Evolutionary conservation across 805 yeast genomes (phyloP).

Genomic region (Kodamaea jinghongensis): DNA sequence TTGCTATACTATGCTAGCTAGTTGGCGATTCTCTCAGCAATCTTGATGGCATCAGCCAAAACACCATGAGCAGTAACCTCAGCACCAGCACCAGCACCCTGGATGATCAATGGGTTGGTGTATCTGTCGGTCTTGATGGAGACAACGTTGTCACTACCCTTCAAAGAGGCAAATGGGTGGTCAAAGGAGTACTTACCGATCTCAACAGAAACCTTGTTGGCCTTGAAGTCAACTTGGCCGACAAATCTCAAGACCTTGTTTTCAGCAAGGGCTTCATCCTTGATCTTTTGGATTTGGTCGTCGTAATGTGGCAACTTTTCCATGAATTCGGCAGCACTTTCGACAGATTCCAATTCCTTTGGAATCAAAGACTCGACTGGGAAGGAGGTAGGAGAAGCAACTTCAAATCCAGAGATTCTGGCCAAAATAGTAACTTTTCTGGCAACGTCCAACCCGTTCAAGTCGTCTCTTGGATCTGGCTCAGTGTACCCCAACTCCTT

Average conservation of each 20-base stretch:
- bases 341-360: slow-evolving; percentile 68
- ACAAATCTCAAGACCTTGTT: slow-evolving; percentile 90
- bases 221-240: slow-evolving; percentile 79
- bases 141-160: slow-evolving; percentile 95
- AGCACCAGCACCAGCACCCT: slow-evolving; percentile 96
- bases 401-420: slow-evolving; percentile 82
- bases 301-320: slow-evolving; percentile 81
- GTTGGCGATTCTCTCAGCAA: slow-evolving; percentile 76
- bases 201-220: slow-evolving; percentile 75
- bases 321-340: slow-evolving; percentile 76
- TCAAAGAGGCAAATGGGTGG: slow-evolving; percentile 93
- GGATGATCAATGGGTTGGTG: slow-evolving; percentile 87
- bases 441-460: slow-evolving; percentile 97
- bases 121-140: slow-evolving; percentile 91
- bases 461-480: slow-evolving; percentile 99
- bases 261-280: slow-evolving; percentile 76
- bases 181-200: slow-evolving; percentile 81
- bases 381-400: slow-evolving; percentile 87
- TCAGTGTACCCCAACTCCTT: slow-evolving; percentile 93
- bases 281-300: slow-evolving; percentile 69
- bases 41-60: slow-evolving; percentile 86
- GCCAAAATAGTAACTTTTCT: slow-evolving; percentile 96
- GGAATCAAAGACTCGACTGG: slow-evolving; percentile 95
- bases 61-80: slow-evolving; percentile 79
- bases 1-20: slow-evolving; percentile 14